A percentile compares a stretch with the other conserved stretches of the same genome.
Evolutionary conservation across 306 rosid genomes (phyloP).

Genomic region (Cajanus cajan): DNA sequence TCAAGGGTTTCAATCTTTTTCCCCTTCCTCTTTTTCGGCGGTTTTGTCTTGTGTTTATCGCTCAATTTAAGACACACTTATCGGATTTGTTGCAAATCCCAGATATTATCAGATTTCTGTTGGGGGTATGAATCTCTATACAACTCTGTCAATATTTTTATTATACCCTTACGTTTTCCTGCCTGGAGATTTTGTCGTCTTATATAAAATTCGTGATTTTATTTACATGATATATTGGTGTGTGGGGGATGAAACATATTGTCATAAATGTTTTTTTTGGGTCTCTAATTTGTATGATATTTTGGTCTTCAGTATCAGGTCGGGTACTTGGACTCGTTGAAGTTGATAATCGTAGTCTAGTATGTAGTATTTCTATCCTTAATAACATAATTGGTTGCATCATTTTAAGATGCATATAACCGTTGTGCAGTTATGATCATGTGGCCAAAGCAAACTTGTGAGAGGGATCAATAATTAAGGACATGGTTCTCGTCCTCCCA

Average conservation of each 20-base stretch:
- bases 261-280: not conserved
- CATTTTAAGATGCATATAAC: not conserved
- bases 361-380: not conserved
- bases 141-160: not conserved
- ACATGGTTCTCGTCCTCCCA: not conserved
- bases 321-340: not conserved
- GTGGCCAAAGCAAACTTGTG: not conserved
- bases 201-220: not conserved
- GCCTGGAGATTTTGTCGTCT: not conserved
- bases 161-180: not conserved
- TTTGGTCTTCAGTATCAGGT: not conserved
- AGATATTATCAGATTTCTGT: constrained; percentile 6
- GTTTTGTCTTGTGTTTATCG: not conserved
- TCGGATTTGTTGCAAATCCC: not conserved
- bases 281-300: not conserved
- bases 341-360: not conserved
- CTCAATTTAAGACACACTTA: not conserved
- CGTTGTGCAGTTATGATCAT: not conserved
- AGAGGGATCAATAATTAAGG: not conserved
- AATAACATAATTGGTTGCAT: not conserved
- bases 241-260: not conserved
- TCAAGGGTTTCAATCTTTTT: constrained; percentile 17
- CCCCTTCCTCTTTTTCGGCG: not conserved
- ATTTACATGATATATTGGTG: not conserved
- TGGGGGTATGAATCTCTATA: constrained; percentile 18